These are phyloP conservation scores for Kalmusia sp. DNA, from an alignment of 2,329 filamentous ascomycete genomes.

Conservation along the genomic window DNA sequence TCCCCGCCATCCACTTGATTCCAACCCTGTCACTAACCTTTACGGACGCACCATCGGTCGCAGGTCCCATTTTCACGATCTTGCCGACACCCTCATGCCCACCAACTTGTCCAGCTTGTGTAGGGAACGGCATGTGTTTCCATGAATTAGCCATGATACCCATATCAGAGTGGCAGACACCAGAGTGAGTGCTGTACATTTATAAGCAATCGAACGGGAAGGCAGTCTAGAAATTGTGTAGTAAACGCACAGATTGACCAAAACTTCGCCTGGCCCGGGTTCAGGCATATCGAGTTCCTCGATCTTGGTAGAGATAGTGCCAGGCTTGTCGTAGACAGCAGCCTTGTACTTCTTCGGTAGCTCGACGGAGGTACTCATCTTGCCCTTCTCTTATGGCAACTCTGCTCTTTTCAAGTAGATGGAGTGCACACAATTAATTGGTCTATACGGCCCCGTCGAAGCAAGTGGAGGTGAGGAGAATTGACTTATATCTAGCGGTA, in stretches of 20 bases:
- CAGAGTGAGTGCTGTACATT: slow-evolving; percentile 60
- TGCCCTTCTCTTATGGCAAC: neutral
- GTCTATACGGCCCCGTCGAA: no score
- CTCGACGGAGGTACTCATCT: slow-evolving; percentile 30
- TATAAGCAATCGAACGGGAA: neutral
- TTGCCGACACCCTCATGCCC: slow-evolving; percentile 74
- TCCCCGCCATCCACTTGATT: slow-evolving; percentile 70
- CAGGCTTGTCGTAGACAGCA: slow-evolving; percentile 69
- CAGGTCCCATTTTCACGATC: slow-evolving; percentile 70
- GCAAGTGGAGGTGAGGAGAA: no score
- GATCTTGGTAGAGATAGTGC: slow-evolving; percentile 69
- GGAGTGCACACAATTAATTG: neutral
- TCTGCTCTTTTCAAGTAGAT: neutral
- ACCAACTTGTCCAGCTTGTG: slow-evolving; percentile 68
- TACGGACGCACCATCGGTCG: slow-evolving; percentile 61
- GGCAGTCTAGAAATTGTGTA: neutral
- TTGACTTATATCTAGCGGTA: no score
- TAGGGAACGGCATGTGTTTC: slow-evolving; percentile 64
- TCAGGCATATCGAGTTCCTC: slow-evolving; percentile 70
- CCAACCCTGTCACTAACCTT: slow-evolving; percentile 74
- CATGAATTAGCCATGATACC: slow-evolving; percentile 59
- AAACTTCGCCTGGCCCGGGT: slow-evolving; percentile 67
- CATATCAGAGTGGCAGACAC: slow-evolving; percentile 70
- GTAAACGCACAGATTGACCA: slow-evolving; percentile 64
- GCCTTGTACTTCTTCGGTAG: slow-evolving; percentile 68